Base-by-base conservation (phyloP, 2,329 filamentous ascomycete genomes). In the Botrytis squamosa region DNA sequence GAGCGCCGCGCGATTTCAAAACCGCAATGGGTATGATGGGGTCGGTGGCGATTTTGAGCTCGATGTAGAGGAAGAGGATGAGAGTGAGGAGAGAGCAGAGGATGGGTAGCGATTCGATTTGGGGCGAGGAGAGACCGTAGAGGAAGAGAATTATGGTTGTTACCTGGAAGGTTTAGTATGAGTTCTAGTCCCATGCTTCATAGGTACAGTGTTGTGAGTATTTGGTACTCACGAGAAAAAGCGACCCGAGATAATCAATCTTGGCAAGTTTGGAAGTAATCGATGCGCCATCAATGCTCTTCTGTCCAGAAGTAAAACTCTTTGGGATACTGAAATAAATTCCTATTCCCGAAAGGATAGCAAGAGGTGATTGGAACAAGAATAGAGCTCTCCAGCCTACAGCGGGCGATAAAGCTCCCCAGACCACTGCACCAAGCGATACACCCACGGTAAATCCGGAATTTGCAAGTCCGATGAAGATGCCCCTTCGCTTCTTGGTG, bases 321-420 rank as follows among this genome's bases (percentile, higher is more conserved):
- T 83, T 77, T 71, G 93, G 93, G 29, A 96, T 89, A 70, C 89
- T 89, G 38, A 92, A 82, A 73, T 90, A 90, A 1, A 94, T 85
- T 0, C 87, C 85, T 0, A 89, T 78, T 0, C 91, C 92, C 3
- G 89, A 88, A 1, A 90, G 55, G 2, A 94, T 75, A 7, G 88
- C 85, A 3, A 92, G 77, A 0, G 93, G 92, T 1, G 89, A 86
- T 81, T 97, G 93, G 5, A 89, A 82, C 84, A 89, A 91, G 81
- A 96, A 96, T 1, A 97, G 83, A 7, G 89, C 85, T 77, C 93
- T 87, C 92, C 93, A 96, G 79, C 93, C 93, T 33, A 90, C 85
- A 2, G 80, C 80, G 0, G 88, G 87, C 66, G 92, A 84, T 40
- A 94, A 79, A 0, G 89, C 88, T 7, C 92, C 92, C 25, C 89